Evolutionary conservation across 768 basidiomycete genomes (phyloP).

Genomic region (Hygrocybe punicea): DNA sequence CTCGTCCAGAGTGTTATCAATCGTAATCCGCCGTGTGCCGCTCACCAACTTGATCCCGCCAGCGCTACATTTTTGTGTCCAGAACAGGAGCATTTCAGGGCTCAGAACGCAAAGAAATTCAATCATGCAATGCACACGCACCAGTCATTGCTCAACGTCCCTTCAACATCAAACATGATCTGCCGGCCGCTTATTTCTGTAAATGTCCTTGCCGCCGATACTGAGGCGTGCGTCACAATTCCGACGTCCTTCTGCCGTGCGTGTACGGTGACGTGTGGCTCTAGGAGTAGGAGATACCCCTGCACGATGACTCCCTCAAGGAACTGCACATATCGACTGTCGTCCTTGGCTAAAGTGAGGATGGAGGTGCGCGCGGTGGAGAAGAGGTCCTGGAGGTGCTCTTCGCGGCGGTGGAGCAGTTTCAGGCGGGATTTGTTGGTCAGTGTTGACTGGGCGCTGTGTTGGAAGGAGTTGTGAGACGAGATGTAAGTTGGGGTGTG

Average conservation of each 20-base stretch:
- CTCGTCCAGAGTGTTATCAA: conserved; percentile 95
- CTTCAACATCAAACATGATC: conserved; percentile 57
- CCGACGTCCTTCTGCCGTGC: conserved; percentile 66
- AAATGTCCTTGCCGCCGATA: conserved; percentile 62
- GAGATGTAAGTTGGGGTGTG: conserved; percentile 1
- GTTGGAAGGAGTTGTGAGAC: neutral
- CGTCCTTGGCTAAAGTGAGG: conserved; percentile 57
- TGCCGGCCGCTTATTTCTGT: conserved; percentile 73
- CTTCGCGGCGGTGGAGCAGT: conserved; percentile 87
- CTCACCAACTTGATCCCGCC: conserved; percentile 81
- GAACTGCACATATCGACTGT: conserved; percentile 71
- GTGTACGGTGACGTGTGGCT: conserved; percentile 63
- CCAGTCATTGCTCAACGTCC: conserved; percentile 64
- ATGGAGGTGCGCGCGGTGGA: conserved; percentile 62
- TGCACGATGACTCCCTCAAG: conserved; percentile 83
- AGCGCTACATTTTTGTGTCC: conserved; percentile 57
- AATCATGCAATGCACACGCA: conserved; percentile 33
- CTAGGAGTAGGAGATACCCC: conserved; percentile 78
- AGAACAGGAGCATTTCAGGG: neutral
- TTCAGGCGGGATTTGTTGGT: conserved; percentile 94
- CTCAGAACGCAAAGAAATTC: neutral
- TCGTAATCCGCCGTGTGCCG: conserved; percentile 71
- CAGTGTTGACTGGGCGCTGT: conserved; percentile 88
- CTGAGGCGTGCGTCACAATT: conserved; percentile 59
- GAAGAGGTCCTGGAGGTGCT: conserved; percentile 89